These are phyloP conservation scores for Papiliotrema fonsecae DNA, from an alignment of 1,284 basidiomycete species.

Conservation along the genomic window DNA sequence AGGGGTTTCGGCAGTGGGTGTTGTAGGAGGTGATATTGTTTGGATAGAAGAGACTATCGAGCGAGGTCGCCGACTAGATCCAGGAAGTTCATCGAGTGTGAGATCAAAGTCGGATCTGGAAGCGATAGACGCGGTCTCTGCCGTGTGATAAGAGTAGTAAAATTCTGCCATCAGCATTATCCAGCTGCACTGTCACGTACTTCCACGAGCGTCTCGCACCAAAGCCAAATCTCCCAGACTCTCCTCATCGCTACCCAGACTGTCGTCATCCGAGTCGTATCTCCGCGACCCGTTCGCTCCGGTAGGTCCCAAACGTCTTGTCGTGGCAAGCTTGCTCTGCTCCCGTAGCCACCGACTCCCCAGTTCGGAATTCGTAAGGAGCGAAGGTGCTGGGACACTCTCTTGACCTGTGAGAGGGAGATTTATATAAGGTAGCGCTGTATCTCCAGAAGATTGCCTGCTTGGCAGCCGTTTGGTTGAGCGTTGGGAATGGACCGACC, in stretches of 20 bases:
- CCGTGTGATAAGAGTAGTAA: slow-evolving; percentile 46
- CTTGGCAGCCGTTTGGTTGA: neutral
- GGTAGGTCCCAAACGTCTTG: slow-evolving; percentile 18
- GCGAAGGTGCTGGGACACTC: slow-evolving; percentile 25
- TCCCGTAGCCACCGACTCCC: slow-evolving; percentile 76
- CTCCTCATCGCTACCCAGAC: slow-evolving; percentile 38
- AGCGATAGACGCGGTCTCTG: slow-evolving; percentile 26
- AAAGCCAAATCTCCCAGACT: slow-evolving; percentile 38
- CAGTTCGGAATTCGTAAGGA: slow-evolving; percentile 52
- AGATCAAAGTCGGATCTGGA: slow-evolving; percentile 22
- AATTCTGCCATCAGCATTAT: slow-evolving; percentile 26
- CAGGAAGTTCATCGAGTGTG: slow-evolving; percentile 3
- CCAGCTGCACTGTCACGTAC: slow-evolving; percentile 24
- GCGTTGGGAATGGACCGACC: neutral
- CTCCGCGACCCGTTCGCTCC: slow-evolving; percentile 8
- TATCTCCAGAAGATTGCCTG: neutral
- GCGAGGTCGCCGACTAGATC: slow-evolving; percentile 2
- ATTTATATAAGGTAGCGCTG: neutral
- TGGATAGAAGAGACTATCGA: slow-evolving; percentile 17
- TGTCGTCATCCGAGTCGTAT: slow-evolving; percentile 36
- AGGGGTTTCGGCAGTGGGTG: slow-evolving; percentile 32
- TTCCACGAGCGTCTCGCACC: slow-evolving; percentile 42
- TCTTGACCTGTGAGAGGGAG: slow-evolving; percentile 21
- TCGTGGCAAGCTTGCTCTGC: slow-evolving; percentile 56
- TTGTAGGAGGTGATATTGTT: slow-evolving; percentile 13